A percentile compares a stretch with the other conserved stretches of the same genome.
Conservation (phyloP, 352 stramenopile species). For the Phytophthora multivora region DNA sequence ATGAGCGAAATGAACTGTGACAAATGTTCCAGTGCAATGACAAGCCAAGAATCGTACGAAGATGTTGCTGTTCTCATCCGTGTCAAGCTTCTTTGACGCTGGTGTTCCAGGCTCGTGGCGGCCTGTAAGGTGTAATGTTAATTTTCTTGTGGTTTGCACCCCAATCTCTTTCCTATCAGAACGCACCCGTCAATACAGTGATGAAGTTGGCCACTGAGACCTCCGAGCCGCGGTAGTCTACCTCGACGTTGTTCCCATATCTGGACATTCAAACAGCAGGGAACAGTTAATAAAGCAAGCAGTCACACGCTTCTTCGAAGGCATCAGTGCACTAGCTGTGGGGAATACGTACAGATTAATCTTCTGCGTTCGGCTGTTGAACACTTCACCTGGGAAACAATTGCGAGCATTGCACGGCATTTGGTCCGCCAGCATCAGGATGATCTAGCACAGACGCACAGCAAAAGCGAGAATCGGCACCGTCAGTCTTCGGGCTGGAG, state of each 20-base stretch:
- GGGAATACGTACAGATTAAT: constrained; percentile 72
- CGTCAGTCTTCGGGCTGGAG: not conserved
- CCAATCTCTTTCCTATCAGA: not conserved
- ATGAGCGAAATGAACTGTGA: constrained; percentile 35
- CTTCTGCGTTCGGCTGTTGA: constrained; percentile 89
- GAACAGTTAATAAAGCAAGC: not conserved
- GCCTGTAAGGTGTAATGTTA: constrained; percentile 43
- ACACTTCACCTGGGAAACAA: constrained; percentile 90
- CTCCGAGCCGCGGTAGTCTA: constrained; percentile 96
- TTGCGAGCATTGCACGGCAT: constrained; percentile 94
- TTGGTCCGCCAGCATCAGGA: constrained; percentile 97
- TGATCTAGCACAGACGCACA: constrained; percentile 69
- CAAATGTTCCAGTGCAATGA: constrained; percentile 26
- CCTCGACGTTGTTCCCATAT: constrained; percentile 92
- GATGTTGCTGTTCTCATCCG: constrained; percentile 90
- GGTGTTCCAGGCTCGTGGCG: constrained; percentile 88
- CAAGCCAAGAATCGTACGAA: constrained; percentile 55
- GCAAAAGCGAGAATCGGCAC: not conserved
- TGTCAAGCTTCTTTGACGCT: constrained; percentile 88
- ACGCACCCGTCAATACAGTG: constrained; percentile 87
- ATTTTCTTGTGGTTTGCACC: not conserved
- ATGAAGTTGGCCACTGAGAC: constrained; percentile 98
- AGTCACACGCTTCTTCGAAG: too few relatives aligned
- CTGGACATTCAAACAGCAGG: constrained; percentile 20
- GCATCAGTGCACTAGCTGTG: too few relatives aligned